Evolutionary conservation across 805 yeast species (phyloP), one percentile per base, ranked within the genome.

Genomic region (Saturnispora quitensis): DNA sequence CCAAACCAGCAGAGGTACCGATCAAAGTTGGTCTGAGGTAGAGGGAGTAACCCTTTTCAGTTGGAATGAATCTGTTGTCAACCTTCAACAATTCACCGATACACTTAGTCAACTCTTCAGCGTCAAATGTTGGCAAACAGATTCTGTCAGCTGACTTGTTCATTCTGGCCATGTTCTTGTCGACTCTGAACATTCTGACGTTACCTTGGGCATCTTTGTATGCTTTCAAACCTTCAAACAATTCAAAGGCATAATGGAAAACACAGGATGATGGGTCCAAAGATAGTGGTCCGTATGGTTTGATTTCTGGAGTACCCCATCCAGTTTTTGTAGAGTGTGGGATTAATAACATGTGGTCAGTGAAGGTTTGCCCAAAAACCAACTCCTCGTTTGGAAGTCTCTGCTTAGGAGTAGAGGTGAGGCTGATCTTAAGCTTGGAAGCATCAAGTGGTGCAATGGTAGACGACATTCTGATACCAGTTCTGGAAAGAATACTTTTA

Each of bases 171-270:
- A 91, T 88, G 75, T 91, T 91, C 78, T 76, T 86, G 68, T 89
- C 87, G 43, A 95, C 87, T 69, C 99, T 81, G 77, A 91, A 91
- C 66, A 91, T 75, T 63, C 96, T 78, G 64, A 89, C 69, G 55
- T 82, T 68, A 55, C 84, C 86, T 45, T 82, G 71, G 27, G 70
- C 60, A 64, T 78, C 86, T 55, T 71, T 71, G 77, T 90, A 91
- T 13, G 97, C 97, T 74, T 91, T 91, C 73, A 91, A 75, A 58
- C 99, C 99, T 73, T 91, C 99, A 60, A 91, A 93, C 54, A 91
- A 78, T 69, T 89, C 96, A 64, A 93, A 91, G 4, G 95, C 91
- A 64, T 91, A 91, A 74, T 91, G 99, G 72, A 91, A 82, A 34
- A 90, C 98, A 67, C 86, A 80, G 18, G 93, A 72, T 20, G 96